Evolutionary conservation across 108 stramenopile genomes (phyloP), one percentile per base, ranked within the genome.

Genomic region (Nitzschia inconspicua): DNA sequence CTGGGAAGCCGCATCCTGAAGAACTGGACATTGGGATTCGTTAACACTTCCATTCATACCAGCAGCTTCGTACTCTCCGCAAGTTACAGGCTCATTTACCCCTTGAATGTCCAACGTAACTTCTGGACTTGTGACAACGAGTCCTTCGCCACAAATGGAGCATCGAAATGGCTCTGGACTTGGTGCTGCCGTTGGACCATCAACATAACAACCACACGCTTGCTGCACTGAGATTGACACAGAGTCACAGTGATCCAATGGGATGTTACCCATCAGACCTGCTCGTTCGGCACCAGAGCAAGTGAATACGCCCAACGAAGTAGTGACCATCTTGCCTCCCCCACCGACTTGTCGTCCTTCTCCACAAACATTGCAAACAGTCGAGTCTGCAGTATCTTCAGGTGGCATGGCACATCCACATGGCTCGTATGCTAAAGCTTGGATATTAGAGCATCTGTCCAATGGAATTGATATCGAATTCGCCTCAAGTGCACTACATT

Each of bases 41-140:
- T 24, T 5, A 4, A 63, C 7, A 5, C 18, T 18, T 29, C 63
- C 63, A 22, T 28, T 43, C 13, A 27, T 24, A 23, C 36, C 63
- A 8, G n/a, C 30, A 16, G 3, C 49, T 10, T 35, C 26, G 23
- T 42, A 52, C 9, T 51, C 18, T 19, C 26, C 49, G 35, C 63
- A 63, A 25, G 63, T 63, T 13, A 16, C 41, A 19, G 16, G 26
- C 1, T 13, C 22, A 28, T 9, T 11, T 10, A 13, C 22, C 5
- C 26, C 26, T 6, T 31, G 53, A 7, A 55, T 10, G 4, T 29
- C n/a, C 23, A 63, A 23, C 16, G 42, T 29, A 6, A 49, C 40
- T 13, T 52, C 63, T 29, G 63, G 63, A 8, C 30, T 51, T n/a
- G 63, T 63, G 10, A 63, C 50, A 7, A 41, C 11, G 16, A 24